Evolutionary conservation across 306 rosid species (phyloP), one percentile per base, ranked within the genome.

Genomic region (Cajanus cajan): DNA sequence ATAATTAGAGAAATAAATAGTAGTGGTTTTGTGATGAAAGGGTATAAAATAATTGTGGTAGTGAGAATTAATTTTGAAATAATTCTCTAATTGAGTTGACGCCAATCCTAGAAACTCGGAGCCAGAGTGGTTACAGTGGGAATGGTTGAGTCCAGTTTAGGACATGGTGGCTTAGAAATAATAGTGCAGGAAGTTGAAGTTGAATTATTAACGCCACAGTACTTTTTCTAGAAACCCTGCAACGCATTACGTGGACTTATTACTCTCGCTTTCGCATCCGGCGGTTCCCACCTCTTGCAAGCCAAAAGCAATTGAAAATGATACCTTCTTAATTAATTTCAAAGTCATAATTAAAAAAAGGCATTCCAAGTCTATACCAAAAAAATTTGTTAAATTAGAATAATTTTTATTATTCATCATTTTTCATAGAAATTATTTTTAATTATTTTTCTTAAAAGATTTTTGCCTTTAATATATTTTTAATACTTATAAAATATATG

Each of bases 271-370:
- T 44, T 43, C 9, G 36, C 70, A 9, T 16, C n/a, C 3, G 67
- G 40, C 45, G 58, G 68, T 57, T 82, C 69, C 74, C 43, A 77
- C 52, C 82, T 37, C 58, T 41, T 77, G 8, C 77, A 82, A 82
- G 18, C 64, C 33, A 37, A 39, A 76, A 47, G 25, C 12, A 36
- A 22, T 13, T 68, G 74, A 70, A 70, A 63, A 52, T 7, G 78
- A 71, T 70, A 71, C 45, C 70, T 41, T 82, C 15, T 39, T 82
- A 77, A 37, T 71, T 41, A n/a, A n/a, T n/a, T n/a, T 62, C 59
- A 76, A 61, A 50, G 16, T n/a, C 9, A 43, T 24, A 45, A 67
- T 36, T 55, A 16, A 19, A 74, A 37, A 18, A 39, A 18, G 18
- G 28, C 21, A 28, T 51, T 52, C 65, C 10, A 68, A 45, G 37